A percentile compares a stretch with the other conserved stretches of the same genome.
Evolutionary conservation across 2,329 filamentous ascomycete species (phyloP).

Genomic region (Seiridium unicorne): DNA sequence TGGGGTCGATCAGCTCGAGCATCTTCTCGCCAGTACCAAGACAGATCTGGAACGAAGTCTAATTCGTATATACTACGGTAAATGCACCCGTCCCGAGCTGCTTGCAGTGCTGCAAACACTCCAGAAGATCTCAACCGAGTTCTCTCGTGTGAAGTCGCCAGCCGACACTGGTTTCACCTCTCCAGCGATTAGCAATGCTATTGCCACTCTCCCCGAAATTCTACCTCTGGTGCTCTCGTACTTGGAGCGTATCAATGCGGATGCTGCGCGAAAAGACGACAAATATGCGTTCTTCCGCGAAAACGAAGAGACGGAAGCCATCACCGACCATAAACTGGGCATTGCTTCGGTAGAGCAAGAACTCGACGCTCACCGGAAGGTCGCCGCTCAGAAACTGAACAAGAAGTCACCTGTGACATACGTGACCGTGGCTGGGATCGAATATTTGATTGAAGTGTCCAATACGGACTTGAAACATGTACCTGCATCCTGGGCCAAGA

Average conservation of each 20-base stretch:
- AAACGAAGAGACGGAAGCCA: conserved; percentile 81
- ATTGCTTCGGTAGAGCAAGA: conserved; percentile 93
- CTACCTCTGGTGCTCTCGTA: conserved; percentile 69
- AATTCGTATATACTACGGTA: conserved; percentile 95
- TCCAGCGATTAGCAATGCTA: conserved; percentile 64
- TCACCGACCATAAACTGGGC: conserved; percentile 82
- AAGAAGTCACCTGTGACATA: conserved; percentile 72
- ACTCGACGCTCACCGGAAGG: conserved; percentile 71
- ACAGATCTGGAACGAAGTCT: conserved; percentile 89
- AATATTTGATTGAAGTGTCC: conserved; percentile 90
- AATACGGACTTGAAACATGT: conserved; percentile 82
- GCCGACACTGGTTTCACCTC: conserved; percentile 73
- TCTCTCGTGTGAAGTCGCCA: conserved; percentile 62
- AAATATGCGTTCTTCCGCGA: conserved; percentile 94
- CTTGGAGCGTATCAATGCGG: conserved; percentile 80
- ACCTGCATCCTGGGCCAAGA: conserved; percentile 91
- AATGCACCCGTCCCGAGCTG: conserved; percentile 87
- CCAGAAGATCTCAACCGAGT: conserved; percentile 78
- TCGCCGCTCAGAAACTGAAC: conserved; percentile 70
- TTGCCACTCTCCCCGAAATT: conserved; percentile 76
- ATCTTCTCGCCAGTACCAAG: conserved; percentile 68
- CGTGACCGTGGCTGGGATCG: conserved; percentile 82
- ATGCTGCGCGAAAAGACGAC: conserved; percentile 82
- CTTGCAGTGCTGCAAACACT: conserved; percentile 81
- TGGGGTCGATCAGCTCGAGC: conserved; percentile 71